Evolutionary conservation across 1,139 yeast genomes (phyloP).

Genomic region (Lodderomyces pseudojiufengensis): DNA sequence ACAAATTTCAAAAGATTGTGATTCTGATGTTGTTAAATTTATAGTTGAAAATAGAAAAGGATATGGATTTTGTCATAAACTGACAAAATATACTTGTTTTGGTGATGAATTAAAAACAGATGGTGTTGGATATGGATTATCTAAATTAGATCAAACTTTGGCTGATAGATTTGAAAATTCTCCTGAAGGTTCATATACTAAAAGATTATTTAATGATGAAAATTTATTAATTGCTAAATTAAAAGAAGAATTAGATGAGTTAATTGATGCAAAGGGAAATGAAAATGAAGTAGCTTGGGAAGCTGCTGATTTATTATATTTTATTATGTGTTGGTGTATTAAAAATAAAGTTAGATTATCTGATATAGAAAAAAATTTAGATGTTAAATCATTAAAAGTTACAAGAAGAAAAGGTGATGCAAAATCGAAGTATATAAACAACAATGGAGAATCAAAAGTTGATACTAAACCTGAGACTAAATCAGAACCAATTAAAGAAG

Average conservation of each 20-base stretch:
- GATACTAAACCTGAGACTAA: slow-evolving; percentile 11
- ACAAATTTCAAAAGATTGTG: slow-evolving; percentile 77
- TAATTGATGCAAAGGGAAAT: slow-evolving; percentile 70
- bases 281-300: slow-evolving; percentile 85
- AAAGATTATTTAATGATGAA: slow-evolving; percentile 77
- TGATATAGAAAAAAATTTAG: slow-evolving; percentile 82
- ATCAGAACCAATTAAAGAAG: slow-evolving; percentile 11
- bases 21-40: slow-evolving; percentile 83
- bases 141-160: slow-evolving; percentile 64
- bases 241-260: slow-evolving; percentile 94
- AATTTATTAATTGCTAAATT: slow-evolving; percentile 77
- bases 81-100: slow-evolving; percentile 73
- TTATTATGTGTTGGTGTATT: slow-evolving; percentile 82
- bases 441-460: slow-evolving; percentile 5
- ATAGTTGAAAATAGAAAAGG: slow-evolving; percentile 74
- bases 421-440: slow-evolving; percentile 60
- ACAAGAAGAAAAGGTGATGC: slow-evolving; percentile 97
- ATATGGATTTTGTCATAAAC: slow-evolving; percentile 88
- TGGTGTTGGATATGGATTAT: slow-evolving; percentile 60
- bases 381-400: slow-evolving; percentile 77
- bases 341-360: slow-evolving; percentile 74
- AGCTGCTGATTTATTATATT: slow-evolving; percentile 91
- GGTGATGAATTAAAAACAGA: slow-evolving; percentile 32
- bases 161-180: slow-evolving; percentile 54
- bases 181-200: slow-evolving; percentile 90